Evolutionary conservation across 2,329 filamentous ascomycete species (phyloP).

Genomic region (Didymosphaeria variabile): DNA sequence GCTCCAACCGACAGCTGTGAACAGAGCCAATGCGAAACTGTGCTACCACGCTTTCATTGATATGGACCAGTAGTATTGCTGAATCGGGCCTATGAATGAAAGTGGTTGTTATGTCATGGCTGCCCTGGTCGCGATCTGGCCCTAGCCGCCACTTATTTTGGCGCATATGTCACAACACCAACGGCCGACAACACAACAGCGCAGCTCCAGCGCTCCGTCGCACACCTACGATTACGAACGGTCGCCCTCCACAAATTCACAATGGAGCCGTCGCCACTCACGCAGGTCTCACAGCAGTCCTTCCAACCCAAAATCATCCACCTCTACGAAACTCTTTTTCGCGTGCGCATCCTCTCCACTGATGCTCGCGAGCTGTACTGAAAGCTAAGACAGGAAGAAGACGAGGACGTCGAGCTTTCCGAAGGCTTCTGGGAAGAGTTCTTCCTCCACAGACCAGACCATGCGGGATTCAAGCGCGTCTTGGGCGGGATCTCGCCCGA

Average conservation of each 20-base stretch:
- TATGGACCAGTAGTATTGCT: not conserved
- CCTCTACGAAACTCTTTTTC: conserved; percentile 86
- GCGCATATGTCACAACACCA: conserved; percentile 12
- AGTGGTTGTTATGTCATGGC: conserved; percentile 17
- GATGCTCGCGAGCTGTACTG: conserved; percentile 21
- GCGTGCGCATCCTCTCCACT: conserved; percentile 49
- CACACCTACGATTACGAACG: not conserved
- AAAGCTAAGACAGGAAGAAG: conserved; percentile 52
- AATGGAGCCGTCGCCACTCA: conserved; percentile 93
- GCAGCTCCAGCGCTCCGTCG: conserved; percentile 8
- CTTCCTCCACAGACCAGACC: conserved; percentile 87
- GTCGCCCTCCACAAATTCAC: not conserved
- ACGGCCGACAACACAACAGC: conserved; percentile 1
- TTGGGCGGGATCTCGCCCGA: conserved; percentile 76
- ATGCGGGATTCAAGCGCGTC: conserved; percentile 70
- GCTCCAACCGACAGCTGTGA: not conserved
- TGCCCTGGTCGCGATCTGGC: conserved; percentile 13
- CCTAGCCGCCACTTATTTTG: conserved; percentile 20
- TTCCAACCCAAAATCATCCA: conserved; percentile 95
- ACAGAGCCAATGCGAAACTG: not conserved
- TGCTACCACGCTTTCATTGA: not conserved
- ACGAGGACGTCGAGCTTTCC: conserved; percentile 73
- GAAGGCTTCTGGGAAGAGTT: conserved; percentile 97
- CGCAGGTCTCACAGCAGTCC: conserved; percentile 86
- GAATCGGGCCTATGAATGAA: conserved; percentile 14